Base-by-base conservation (phyloP, 352 stramenopile species). In the Globisporangium recalcitrans region DNA sequence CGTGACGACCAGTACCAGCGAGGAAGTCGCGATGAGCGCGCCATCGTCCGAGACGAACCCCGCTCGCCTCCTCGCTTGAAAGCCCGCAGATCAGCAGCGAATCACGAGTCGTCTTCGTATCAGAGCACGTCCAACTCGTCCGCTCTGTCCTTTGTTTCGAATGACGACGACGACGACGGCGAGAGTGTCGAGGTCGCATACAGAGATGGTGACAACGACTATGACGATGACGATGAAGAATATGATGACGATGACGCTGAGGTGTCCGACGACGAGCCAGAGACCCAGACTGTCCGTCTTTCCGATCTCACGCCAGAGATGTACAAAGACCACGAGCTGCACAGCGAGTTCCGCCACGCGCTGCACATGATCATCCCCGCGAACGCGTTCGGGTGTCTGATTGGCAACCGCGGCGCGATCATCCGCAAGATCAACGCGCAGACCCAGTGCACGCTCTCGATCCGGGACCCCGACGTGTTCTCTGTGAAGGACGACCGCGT, bases 361-460 rank as follows among this genome's bases (percentile, higher is more conserved):
- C n/a, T 87, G 8, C 75, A 87, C 54, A 81, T 91, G 72, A 64
- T 90, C 16, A 87, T 91, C 29, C 82, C 82, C 6, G 58, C 67
- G 14, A 81, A 75, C 54, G 68, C 74, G 6, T 75, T 80, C 13
- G 69, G 71, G 4, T 82, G 76, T 32, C 51, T 91, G 24, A 69
- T 91, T 10, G 80, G 83, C 4, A 70, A 63, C 11, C 70, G 77
- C 44, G 82, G 82, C 4, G 64, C 74, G 14, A 71, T 68, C 26
- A 85, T 91, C 26, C 75, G 78, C 19, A 64, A 61, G 19, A 78
- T 89, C 64, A 76, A 74, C 46, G 58, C 73, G 7, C 73, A 77
- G 51, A 68, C 74, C 14, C 54, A 61, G 4, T 91, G 82, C 58
- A 85, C 68, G 29, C 62, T 91, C 24, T 87, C 78, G 14, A 72